Conservation (phyloP, 176 grass and related monocot species). For the Panicum miliaceum region DNA sequence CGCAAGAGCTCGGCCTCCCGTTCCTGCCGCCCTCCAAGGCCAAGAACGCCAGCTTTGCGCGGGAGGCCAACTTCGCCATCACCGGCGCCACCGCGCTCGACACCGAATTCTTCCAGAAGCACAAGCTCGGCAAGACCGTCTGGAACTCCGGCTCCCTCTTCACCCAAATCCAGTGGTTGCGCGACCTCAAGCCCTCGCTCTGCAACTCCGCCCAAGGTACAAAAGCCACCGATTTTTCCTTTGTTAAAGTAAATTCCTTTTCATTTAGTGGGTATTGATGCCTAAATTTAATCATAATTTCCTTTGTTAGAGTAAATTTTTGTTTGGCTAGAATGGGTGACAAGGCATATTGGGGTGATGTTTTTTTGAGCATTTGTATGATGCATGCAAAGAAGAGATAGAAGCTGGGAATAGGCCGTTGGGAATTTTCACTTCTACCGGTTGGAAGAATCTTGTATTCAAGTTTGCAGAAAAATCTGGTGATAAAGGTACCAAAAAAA, state of each 20-base stretch:
- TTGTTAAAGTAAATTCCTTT: constrained; percentile 5
- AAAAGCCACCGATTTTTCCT: not conserved
- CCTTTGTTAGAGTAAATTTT: no score
- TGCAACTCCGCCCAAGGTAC: constrained; percentile 63
- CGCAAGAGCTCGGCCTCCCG: constrained; percentile 73
- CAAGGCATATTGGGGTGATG: no score
- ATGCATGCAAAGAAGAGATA: no score
- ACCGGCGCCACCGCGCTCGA: constrained; percentile 81
- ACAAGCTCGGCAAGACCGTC: constrained; percentile 58
- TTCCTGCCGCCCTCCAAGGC: constrained; percentile 76
- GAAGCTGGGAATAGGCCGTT: no score
- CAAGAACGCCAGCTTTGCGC: constrained; percentile 63
- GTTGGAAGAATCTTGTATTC: no score
- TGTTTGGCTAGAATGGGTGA: no score
- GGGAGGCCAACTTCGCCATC: constrained; percentile 87
- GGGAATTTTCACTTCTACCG: no score
- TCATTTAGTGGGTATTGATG: not conserved
- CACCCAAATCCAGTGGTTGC: constrained; percentile 90
- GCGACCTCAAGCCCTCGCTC: constrained; percentile 68
- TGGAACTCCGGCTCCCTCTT: constrained; percentile 79
- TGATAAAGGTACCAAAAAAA: no score
- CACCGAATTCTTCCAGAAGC: constrained; percentile 69
- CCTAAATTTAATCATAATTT: not conserved
- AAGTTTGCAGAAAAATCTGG: no score
- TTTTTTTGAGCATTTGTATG: no score